Evolutionary conservation across 2,329 filamentous ascomycete species (phyloP).

Genomic region (Scedosporium minutisporum): DNA sequence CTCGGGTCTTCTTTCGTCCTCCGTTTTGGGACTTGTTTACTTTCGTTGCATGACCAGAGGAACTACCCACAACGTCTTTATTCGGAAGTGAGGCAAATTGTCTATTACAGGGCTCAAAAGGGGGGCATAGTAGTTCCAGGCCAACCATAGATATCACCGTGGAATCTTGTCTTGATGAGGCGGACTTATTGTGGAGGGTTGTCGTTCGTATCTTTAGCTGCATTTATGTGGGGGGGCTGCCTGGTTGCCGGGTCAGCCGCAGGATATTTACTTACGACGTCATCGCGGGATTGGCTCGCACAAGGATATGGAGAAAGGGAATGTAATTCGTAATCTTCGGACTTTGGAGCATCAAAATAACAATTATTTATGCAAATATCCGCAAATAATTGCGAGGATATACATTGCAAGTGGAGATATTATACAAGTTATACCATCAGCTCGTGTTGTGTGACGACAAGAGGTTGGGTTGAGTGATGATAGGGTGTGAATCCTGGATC

Average conservation of each 20-base stretch:
- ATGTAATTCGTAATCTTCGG: background rate
- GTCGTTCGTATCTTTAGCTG: background rate
- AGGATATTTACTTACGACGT: conserved; percentile 23
- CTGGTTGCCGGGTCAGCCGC: conserved; percentile 16
- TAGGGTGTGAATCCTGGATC: background rate
- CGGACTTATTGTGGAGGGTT: background rate
- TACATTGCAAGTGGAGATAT: background rate
- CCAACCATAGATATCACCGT: too few species aligned
- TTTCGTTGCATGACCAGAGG: too few species aligned
- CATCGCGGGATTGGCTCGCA: conserved; percentile 6
- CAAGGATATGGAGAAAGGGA: background rate
- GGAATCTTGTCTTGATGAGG: too few species aligned
- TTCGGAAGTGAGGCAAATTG: too few species aligned
- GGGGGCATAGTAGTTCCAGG: too few species aligned
- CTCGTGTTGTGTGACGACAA: background rate
- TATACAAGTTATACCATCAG: background rate
- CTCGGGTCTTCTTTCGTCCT: too few species aligned
- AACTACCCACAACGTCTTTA: too few species aligned
- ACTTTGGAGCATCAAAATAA: too few species aligned
- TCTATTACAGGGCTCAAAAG: too few species aligned
- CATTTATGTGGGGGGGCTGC: background rate
- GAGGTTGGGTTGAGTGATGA: background rate
- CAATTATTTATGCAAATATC: background rate
- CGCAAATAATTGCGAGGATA: background rate
- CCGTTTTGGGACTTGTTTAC: too few species aligned